Conservation (phyloP, 345 rosid genomes). For the Erucastrum elatum region DNA sequence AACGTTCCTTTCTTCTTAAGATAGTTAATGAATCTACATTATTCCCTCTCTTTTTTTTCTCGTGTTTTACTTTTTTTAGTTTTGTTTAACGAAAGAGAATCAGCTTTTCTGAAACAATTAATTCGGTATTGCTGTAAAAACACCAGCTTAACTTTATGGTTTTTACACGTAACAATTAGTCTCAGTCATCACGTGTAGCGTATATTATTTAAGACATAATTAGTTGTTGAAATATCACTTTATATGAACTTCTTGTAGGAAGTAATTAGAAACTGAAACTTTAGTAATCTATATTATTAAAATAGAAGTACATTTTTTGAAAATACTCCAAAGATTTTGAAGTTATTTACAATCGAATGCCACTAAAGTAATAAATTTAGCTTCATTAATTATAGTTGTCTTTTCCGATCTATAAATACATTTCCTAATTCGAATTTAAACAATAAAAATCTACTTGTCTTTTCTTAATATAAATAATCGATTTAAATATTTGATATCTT, state of each 20-base stretch:
- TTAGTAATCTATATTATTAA: no score
- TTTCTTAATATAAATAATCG: no score
- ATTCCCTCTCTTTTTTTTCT: neutral
- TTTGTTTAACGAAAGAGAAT: neutral
- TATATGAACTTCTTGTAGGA: neutral
- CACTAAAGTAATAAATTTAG: no score
- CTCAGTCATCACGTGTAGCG: conserved; percentile 9
- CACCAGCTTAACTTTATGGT: neutral
- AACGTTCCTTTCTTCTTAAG: conserved; percentile 28
- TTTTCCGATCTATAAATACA: no score
- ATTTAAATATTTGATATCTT: no score
- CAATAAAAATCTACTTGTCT: no score
- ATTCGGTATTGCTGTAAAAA: conserved; percentile 9
- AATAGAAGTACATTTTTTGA: no score
- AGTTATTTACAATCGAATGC: no score
- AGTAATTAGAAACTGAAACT: no score
- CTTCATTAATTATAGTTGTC: no score
- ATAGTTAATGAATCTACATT: conserved; percentile 20
- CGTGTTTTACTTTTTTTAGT: neutral
- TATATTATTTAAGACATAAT: conserved; percentile 1
- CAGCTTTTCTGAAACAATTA: conserved; percentile 18
- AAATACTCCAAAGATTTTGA: no score
- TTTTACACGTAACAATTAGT: conserved; percentile 18
- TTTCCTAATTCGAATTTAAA: no score
- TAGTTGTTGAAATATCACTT: neutral